Evolutionary conservation across 2,329 filamentous ascomycete genomes (phyloP), one percentile per base, ranked within the genome.

Genomic region (Sclerotinia trifoliorum): DNA sequence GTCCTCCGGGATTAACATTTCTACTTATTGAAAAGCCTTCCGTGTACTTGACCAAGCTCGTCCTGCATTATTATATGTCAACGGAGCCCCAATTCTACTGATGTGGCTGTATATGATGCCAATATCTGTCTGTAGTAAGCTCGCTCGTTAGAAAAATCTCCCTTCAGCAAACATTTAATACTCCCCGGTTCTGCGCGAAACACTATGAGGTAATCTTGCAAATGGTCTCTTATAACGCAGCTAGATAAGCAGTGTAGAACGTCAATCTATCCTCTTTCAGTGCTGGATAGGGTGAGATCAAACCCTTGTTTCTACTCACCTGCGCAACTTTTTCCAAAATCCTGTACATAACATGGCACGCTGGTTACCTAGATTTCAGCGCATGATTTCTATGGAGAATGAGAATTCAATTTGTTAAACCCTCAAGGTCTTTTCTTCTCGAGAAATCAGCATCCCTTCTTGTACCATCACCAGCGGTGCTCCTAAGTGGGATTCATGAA

Each of bases 271-370:
- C 3, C 3, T 35, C 15, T 17, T 39, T 56, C 4, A 6, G 21
- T 17, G 11, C 21, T 56, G 32, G 1, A 39, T n/a, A 3, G 32
- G 39, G 15, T 5, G 13, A 17, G 39, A 6, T 19, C 7, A 13
- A 32, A 24, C 1, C 15, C 2, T 7, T 21, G 3, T 46, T 24
- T 21, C 19, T 60, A 3, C 10, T 6, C 75, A 26, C 72, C 75
- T 0, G 74, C 73, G 32, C 72, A 68, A 57, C 75, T 75, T 39
- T 66, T 74, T 70, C 74, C 72, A 75, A 52, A 76, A 74, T 74
- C 24, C 73, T 75, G 35, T 17, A 26, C 51, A 15, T 32, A 58
- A 55, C 55, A 70, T 51, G 54, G 48, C 67, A 42, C 54, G n/a
- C 26, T 44, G 58, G 61, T 35, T 44, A 54, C 51, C 26, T n/a